A percentile compares a stretch with the other conserved stretches of the same genome.
phyloP scores from a whole-genome alignment of 768 basidiomycete species.

The Symmetrospora coprosmae region DNA sequence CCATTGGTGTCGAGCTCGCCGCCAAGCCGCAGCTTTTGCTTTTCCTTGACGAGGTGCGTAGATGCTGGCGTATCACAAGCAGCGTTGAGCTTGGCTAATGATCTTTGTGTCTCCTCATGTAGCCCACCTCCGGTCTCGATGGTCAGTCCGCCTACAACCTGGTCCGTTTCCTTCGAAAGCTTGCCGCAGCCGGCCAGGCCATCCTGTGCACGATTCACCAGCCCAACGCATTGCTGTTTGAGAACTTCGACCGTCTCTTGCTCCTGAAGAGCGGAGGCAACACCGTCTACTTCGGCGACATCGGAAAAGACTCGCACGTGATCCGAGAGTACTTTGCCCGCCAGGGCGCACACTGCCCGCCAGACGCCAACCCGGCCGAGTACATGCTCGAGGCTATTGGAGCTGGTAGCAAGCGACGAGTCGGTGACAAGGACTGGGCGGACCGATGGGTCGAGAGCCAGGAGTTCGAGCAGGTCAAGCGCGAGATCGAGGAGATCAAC shows the following conservation, averaged over 20 bases:
- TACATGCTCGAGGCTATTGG: slow-evolving; percentile 60
- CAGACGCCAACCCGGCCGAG: slow-evolving; percentile 54
- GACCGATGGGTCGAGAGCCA: slow-evolving; percentile 47
- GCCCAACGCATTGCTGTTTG: slow-evolving; percentile 56
- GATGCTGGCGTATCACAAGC: slow-evolving; percentile 37
- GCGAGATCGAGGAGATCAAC: slow-evolving; percentile 44
- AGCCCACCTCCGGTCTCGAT: slow-evolving; percentile 41
- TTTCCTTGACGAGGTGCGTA: slow-evolving; percentile 45
- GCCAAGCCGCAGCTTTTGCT: slow-evolving; percentile 44
- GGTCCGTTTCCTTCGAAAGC: slow-evolving; percentile 39
- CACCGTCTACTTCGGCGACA: slow-evolving; percentile 86
- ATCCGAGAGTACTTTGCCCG: slow-evolving; percentile 62
- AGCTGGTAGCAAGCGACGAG: slow-evolving; percentile 52
- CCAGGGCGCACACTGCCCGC: slow-evolving; percentile 59
- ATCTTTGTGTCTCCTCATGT: slow-evolving; percentile 26
- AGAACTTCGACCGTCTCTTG: slow-evolving; percentile 55
- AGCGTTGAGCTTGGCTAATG: background rate
- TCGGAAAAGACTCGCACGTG: slow-evolving; percentile 56
- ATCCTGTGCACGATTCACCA: slow-evolving; percentile 42
- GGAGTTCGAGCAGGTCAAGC: slow-evolving; percentile 46
- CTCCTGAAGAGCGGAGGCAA: slow-evolving; percentile 60
- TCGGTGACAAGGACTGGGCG: slow-evolving; percentile 48
- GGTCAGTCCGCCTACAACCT: slow-evolving; percentile 42
- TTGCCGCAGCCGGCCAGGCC: slow-evolving; percentile 40
- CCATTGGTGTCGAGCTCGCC: slow-evolving; percentile 69